phyloP scores from a whole-genome alignment of 805 yeast genomes.

The Hanseniaspora singularis region DNA sequence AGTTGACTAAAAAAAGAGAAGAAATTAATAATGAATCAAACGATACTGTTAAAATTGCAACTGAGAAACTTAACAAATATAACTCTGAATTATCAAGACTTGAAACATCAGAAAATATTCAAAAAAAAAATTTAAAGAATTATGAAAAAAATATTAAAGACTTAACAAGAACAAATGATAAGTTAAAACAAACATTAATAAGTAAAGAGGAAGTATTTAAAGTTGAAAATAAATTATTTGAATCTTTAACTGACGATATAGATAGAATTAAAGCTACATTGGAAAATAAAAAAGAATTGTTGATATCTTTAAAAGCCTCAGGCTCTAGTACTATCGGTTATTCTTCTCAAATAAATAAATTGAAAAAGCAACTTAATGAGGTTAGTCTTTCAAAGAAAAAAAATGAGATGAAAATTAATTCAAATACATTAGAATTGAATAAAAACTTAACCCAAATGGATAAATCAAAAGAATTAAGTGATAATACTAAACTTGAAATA shows the following conservation, averaged over 20 bases:
- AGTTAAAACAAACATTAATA: conserved; percentile 28
- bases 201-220: conserved; percentile 29
- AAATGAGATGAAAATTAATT: conserved; percentile 44
- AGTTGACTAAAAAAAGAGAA: conserved; percentile 42
- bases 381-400: conserved; percentile 47
- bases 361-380: conserved; percentile 43
- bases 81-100: conserved; percentile 57
- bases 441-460: conserved; percentile 37
- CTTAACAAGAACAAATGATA: conserved; percentile 28
- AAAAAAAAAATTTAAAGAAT: conserved; percentile 45
- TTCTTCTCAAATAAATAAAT: conserved; percentile 53
- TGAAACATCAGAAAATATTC: conserved; percentile 50
- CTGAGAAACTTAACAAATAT: conserved; percentile 41
- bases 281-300: conserved; percentile 58
- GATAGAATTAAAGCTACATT: conserved; percentile 36
- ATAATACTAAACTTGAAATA: conserved; percentile 33
- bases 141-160: conserved; percentile 33
- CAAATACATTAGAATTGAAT: conserved; percentile 41
- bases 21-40: conserved; percentile 45
- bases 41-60: conserved; percentile 47
- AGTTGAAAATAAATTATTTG: conserved; percentile 36
- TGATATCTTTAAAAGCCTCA: conserved; percentile 76
- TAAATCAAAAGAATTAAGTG: conserved; percentile 43
- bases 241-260: conserved; percentile 20
- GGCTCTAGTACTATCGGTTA: conserved; percentile 80